Evolutionary conservation across 2,329 filamentous ascomycete genomes (phyloP), one percentile per base, ranked within the genome.

Genomic region (Aspergillus versicolor): DNA sequence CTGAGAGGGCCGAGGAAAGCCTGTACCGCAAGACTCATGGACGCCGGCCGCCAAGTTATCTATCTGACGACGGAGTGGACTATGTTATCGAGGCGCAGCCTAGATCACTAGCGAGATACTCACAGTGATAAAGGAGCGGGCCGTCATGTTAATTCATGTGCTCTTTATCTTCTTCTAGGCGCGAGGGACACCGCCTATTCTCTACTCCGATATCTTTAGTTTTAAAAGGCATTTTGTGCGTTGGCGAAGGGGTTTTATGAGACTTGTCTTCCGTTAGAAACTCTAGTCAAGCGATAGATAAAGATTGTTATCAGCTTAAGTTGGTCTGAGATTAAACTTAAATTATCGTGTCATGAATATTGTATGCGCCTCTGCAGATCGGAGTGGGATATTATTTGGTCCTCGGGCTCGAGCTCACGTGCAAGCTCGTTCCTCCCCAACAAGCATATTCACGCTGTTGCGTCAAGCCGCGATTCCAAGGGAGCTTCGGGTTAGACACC

Each of bases 1-100:
- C 17, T 22, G 53, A 55, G 19, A 40, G 48, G n/a, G 38, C 13
- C 19, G 45, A 52, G 34, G 47, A 57, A 42, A 56, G 40, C 55
- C 45, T 30, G 42, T 65, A 47, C 58, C 50, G 46, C 34, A 65
- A 70, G n/a, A 42, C 60, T 15, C 67, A 67, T 17, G 67, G 68
- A n/a, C 74, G 75, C 58, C 81, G 89, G 1, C 90, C 90, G 4
- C 90, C 90, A 2, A 91, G 87, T 4, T 94, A 94, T 69, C 79
- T 82, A 4, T 90, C 88, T 0, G 89, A 93, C 9, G 87, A 92
- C 64, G 89, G 89, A 0, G 82, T 91, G 5, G 81, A 82, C 27
- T 92, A 92, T 68, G 84, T 90, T 13, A 79, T 91, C 5, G 85
- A 90, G 63, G 87, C 86, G 0, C 81, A 81, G 55, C 85, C 85